Conservation (phyloP, 257 asterid species). For the Penstemon barbatus region DNA sequence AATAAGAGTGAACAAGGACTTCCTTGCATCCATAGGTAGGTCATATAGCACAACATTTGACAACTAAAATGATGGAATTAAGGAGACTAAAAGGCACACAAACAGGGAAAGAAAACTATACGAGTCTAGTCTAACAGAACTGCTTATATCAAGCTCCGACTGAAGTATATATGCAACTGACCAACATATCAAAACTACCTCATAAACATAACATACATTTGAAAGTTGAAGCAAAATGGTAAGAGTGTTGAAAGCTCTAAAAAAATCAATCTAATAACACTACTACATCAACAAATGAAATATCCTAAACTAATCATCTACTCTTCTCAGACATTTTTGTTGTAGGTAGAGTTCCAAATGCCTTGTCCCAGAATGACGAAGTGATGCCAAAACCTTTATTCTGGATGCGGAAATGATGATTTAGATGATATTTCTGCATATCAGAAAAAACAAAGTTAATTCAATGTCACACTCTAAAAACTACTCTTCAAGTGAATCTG, state of each 20-base stretch:
- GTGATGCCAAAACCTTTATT: conserved; percentile 89
- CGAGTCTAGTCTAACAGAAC: too few relatives aligned
- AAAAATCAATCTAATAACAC: not conserved
- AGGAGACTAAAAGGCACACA: too few relatives aligned
- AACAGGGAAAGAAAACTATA: too few relatives aligned
- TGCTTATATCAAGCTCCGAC: too few relatives aligned
- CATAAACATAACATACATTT: conserved; percentile 25
- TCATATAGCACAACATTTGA: too few relatives aligned
- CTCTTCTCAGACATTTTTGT: conserved; percentile 49
- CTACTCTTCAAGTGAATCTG: not conserved
- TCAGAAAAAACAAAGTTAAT: not conserved
- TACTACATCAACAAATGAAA: conserved; percentile 8
- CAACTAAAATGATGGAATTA: too few relatives aligned
- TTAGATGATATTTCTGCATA: conserved; percentile 82
- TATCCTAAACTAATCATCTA: conserved; percentile 31
- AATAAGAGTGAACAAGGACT: too few relatives aligned
- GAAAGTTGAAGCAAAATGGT: conserved; percentile 20
- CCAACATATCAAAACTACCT: conserved; percentile 16
- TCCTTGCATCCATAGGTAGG: too few relatives aligned
- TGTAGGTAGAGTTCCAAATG: conserved; percentile 80
- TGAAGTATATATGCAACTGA: not conserved
- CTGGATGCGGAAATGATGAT: conserved; percentile 89
- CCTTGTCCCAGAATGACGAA: conserved; percentile 85
- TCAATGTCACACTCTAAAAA: conserved; percentile 7
- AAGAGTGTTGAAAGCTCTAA: conserved; percentile 8